These are phyloP conservation scores for Arthrobotrys conoides DNA, from an alignment of 2,329 filamentous ascomycete genomes.

Conservation along the genomic window DNA sequence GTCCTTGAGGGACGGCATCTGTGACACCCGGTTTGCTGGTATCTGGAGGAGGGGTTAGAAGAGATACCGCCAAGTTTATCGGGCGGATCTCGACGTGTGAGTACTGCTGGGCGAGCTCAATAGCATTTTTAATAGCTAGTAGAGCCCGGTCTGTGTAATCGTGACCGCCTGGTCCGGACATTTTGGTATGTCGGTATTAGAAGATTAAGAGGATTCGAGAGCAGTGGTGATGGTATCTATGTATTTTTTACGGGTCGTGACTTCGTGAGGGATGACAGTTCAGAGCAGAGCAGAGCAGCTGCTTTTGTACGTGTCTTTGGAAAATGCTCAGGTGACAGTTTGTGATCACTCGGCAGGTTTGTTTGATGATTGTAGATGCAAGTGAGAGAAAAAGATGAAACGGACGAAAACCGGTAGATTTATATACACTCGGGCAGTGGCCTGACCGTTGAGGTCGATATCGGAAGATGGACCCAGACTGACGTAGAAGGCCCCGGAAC, in stretches of 20 bases:
- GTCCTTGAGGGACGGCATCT: conserved; percentile 63
- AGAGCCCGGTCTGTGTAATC: conserved; percentile 90
- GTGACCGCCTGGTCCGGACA: conserved; percentile 60
- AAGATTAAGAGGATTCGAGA: conserved; percentile 9
- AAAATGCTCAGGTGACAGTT: conserved; percentile 53
- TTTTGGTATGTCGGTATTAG: conserved; percentile 47
- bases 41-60: conserved; percentile 78
- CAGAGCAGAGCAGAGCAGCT: conserved; percentile 12
- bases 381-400: conserved; percentile 14
- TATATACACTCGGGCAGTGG: conserved; percentile 45
- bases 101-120: conserved; percentile 88
- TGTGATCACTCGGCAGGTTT: conserved; percentile 27
- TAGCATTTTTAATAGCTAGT: conserved; percentile 89
- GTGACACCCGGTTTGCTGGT: conserved; percentile 64
- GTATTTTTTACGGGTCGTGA: conserved; percentile 38
- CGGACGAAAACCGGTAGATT: conserved; percentile 23
- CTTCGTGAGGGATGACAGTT: conserved; percentile 39
- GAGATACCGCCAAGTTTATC: conserved; percentile 86
- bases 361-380: conserved; percentile 33
- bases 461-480: conserved; percentile 46
- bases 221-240: background rate
- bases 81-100: conserved; percentile 91
- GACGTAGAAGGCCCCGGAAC: conserved; percentile 56
- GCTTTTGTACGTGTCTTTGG: conserved; percentile 31
- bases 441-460: conserved; percentile 40